phyloP scores from a whole-genome alignment of 1,284 basidiomycete genomes.

The Trametes versicolor region DNA sequence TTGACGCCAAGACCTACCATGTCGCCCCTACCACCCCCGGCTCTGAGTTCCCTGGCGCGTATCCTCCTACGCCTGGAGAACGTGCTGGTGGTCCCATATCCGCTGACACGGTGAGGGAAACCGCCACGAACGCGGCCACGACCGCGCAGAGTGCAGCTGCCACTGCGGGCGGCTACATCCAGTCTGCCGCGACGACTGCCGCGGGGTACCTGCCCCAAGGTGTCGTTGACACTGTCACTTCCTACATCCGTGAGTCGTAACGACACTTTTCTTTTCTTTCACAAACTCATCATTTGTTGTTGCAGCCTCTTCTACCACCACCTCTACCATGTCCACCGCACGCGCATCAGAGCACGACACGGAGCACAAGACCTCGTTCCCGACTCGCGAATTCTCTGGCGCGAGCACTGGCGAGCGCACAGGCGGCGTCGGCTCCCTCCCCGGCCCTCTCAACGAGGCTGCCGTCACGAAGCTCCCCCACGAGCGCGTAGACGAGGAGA shows the following conservation, averaged over 20 bases:
- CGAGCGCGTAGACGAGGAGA: constrained; percentile 38
- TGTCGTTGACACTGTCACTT: constrained; percentile 40
- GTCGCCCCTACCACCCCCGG: constrained; percentile 31
- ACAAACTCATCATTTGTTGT: neutral
- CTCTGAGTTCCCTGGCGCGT: constrained; percentile 41
- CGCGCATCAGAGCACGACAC: constrained; percentile 41
- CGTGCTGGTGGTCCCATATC: constrained; percentile 13
- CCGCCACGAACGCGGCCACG: constrained; percentile 23
- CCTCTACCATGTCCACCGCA: constrained; percentile 30
- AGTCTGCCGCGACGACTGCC: constrained; percentile 38
- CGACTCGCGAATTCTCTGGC: constrained; percentile 42
- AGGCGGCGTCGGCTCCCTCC: constrained; percentile 52
- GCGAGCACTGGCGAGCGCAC: constrained; percentile 40
- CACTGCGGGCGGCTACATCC: constrained; percentile 31
- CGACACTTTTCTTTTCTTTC: neutral
- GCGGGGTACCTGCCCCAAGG: constrained; percentile 40
- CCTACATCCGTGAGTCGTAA: constrained; percentile 41
- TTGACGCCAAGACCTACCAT: constrained; percentile 17
- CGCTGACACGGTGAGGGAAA: constrained; percentile 16
- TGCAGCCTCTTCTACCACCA: constrained; percentile 21
- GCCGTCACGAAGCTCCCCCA: constrained; percentile 54
- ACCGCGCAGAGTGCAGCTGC: constrained; percentile 30
- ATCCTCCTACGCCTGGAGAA: constrained; percentile 32
- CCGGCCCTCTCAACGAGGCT: constrained; percentile 47
- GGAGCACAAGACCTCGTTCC: constrained; percentile 41